Evolutionary conservation across 2,329 filamentous ascomycete genomes (phyloP), one percentile per base, ranked within the genome.

Genomic region (Lachnellula arida): DNA sequence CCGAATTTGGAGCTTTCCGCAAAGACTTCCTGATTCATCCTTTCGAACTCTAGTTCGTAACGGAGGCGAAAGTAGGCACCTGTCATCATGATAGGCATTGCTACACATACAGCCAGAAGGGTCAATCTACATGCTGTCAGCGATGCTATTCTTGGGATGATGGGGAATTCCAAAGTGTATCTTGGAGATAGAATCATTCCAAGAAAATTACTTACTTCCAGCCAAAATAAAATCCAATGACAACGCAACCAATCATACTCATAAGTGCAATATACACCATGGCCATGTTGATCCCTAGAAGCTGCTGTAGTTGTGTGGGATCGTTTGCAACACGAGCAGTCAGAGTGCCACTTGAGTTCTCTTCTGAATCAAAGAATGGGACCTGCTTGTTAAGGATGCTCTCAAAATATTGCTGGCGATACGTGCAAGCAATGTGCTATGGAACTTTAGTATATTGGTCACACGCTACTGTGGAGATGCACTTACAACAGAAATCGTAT

Each of bases 161-260:
- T 32, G 28, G 9, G 8, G 8, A 9, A 28, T 28, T 28, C 28
- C 9, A 28, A 28, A 28, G 8, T 28, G 8, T 28, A 28, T 12
- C 11, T 19, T 22, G n/a, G 19, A 46, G 14, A n/a, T 19, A 25
- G 12, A 14, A 25, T 15, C 11, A 22, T 11, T 6, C 5, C 19
- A 15, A 6, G 14, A 25, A 32, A 39, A 6, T 9, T 4, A 48
- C 55, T 42, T 43, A 54, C 68, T 91, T 92, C 89, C 89, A 92
- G 1, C 86, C 86, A 67, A 87, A 90, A 4, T 79, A 75, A 64
- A 89, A 91, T 1, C 86, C 78, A 51, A 92, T 86, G 44, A 79
- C 74, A 14, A 89, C 71, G 7, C 81, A 82, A 0, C 87, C 88
- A 8, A 82, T 64, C 3, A 92, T 71, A 49, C 81, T 86, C 67